Evolutionary conservation across 495 filamentous ascomycete genomes (phyloP).

Genomic region (Penicillium taxi): DNA sequence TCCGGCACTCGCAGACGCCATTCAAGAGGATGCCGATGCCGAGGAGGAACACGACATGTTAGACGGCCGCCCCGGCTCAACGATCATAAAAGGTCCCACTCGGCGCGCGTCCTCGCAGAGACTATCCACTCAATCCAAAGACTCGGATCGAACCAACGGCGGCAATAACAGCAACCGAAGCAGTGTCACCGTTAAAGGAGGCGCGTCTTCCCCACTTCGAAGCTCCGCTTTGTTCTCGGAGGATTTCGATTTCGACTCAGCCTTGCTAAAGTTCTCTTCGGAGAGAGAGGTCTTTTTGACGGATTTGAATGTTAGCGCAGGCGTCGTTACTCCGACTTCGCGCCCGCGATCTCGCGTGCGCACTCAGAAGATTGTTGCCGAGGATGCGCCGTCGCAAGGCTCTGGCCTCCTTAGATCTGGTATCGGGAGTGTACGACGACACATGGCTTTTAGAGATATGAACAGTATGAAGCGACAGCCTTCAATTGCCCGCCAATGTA

Average conservation of each 20-base stretch:
- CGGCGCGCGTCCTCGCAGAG: constrained; percentile 60
- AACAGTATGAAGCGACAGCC: constrained; percentile 89
- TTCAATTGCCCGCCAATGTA: constrained; percentile 67
- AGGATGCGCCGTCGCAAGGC: constrained; percentile 48
- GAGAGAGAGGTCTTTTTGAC: constrained; percentile 91
- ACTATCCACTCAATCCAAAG: constrained; percentile 57
- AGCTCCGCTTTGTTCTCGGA: constrained; percentile 31
- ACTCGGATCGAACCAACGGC: constrained; percentile 47
- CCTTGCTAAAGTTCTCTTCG: constrained; percentile 85
- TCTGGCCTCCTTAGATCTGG: constrained; percentile 43
- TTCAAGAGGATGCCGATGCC: constrained; percentile 70
- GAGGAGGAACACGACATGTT: constrained; percentile 40
- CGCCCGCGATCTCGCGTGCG: constrained; percentile 66
- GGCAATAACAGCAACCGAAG: constrained; percentile 81
- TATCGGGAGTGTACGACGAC: constrained; percentile 73
- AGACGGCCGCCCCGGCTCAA: constrained; percentile 46
- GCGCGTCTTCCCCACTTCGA: constrained; percentile 37
- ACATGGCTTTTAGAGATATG: constrained; percentile 87
- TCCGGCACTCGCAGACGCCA: constrained; percentile 61
- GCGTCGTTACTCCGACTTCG: constrained; percentile 62
- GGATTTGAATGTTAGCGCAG: constrained; percentile 83
- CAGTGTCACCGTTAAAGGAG: constrained; percentile 76
- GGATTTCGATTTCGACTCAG: constrained; percentile 87
- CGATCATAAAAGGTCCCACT: constrained; percentile 25
- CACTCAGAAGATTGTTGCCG: constrained; percentile 71